Evolutionary conservation across 169 alveolate species (phyloP), one percentile per base, ranked within the genome.

Genomic region (Eimeria necatrix): DNA sequence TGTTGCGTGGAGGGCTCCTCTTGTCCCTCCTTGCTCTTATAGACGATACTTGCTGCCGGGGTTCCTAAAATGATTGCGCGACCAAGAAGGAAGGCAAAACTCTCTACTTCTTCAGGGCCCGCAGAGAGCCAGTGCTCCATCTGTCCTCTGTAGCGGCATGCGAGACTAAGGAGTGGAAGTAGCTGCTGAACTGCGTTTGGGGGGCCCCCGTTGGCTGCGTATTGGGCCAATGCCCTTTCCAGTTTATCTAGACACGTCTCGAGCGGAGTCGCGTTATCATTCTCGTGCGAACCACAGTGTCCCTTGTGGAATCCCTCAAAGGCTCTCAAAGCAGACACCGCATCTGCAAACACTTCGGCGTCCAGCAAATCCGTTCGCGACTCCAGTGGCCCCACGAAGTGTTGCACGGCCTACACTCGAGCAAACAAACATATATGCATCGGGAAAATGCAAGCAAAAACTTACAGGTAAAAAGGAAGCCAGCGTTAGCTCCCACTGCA

Each of bases 111-210:
- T 59, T 84, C 91, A 68, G 91, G 41, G 59, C 91, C 91, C 46
- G 91, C 91, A 84, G 91, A 84, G 14, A 59, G 78, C 91, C 91
- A 84, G 78, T 84, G 91, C 20, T 53, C 91, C 73, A 84, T 53
- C 80, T 84, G 91, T 20, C 56, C 91, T 41, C 64, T 84, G 91
- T 84, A 84, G 78, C 91, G 76, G 91, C 91, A 84, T 24, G 59
- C 49, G 60, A 84, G 73, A 14, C 80, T 59, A 8, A 84, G 91
- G 18, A 84, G 18, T 32, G 91, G 91, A 74, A 59, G 32, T 20
- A 84, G 91, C 76, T 84, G 78, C 20, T 59, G 78, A 26, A 8
- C 12, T 26, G 32, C 59, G 53, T 32, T 59, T 6, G 91, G 32
- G 41, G 73, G 71, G 10, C 89, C 89, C 60, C 76, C 76, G 76